phyloP scores from a whole-genome alignment of 257 asterid species.

The Capsicum pubescens region DNA sequence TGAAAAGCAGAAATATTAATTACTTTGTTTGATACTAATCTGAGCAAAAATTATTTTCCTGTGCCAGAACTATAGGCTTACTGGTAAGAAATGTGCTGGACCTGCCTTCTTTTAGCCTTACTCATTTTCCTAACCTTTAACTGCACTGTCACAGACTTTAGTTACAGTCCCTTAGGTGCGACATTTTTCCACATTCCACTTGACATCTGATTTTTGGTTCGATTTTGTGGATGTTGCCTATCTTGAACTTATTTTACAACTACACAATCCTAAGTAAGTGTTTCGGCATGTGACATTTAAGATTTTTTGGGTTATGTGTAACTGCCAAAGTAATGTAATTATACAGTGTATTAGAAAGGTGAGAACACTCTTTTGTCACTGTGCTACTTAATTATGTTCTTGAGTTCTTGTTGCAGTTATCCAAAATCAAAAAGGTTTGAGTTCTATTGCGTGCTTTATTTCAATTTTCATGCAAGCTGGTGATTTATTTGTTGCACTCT shows the following conservation, averaged over 20 bases:
- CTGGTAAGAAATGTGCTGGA: neutral
- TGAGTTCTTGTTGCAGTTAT: conserved; percentile 17
- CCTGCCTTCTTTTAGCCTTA: neutral
- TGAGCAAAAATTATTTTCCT: neutral
- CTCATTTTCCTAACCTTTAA: neutral
- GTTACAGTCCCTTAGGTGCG: neutral
- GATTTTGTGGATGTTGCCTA: neutral
- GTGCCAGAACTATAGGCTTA: neutral
- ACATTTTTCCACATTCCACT: neutral
- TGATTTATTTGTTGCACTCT: conserved; percentile 8
- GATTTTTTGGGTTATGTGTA: neutral
- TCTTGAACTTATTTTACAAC: neutral
- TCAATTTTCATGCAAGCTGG: neutral
- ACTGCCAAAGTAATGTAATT: neutral
- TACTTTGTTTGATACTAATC: neutral
- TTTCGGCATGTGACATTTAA: neutral
- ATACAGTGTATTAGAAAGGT: neutral
- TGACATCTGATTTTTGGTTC: neutral
- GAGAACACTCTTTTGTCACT: conserved; percentile 7
- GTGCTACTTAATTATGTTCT: neutral
- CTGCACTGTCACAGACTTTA: neutral
- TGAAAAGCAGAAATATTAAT: neutral
- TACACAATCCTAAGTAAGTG: neutral
- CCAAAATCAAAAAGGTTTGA: conserved; percentile 12
- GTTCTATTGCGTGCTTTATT: neutral